Evolutionary conservation across 1,284 basidiomycete genomes (phyloP), one percentile per base, ranked within the genome.

Genomic region (Sporisorium reilianum): DNA sequence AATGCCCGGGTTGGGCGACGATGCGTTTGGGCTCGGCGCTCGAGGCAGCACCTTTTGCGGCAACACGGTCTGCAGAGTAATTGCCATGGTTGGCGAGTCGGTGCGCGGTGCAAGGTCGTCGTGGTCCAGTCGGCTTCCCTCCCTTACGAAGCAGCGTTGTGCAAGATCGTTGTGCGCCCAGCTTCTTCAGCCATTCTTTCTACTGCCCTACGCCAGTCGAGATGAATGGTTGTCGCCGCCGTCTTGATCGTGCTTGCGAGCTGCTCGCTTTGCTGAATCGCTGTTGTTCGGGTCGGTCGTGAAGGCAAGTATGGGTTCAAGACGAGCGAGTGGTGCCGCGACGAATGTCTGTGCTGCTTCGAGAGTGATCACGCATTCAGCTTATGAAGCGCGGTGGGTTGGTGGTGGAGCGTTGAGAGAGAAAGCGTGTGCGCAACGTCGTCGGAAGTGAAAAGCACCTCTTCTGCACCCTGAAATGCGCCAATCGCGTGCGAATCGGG

Each of bases 1-100:
- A 5, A 70, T 50, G 40, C 72, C 72, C 5, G 72, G 55, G 20
- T 75, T 75, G 20, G 72, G 72, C 10, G 64, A 64, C 7, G 64
- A 44, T 20, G 72, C 30, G 23, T 70, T 67, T 2, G 67, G 67
- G 40, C 60, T 67, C 5, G 72, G 72, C 28, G 67, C 57, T 36
- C 57, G 55, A 26, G 72, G 72, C 41, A 75, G 61, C 38, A 75
- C 60, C 48, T 62, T 58, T 23, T 59, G 62, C 25, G 71, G 62
- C 22, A 74, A 44, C 46, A 69, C 62, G 8, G 56, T 69, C 49
- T 74, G 65, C 22, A 74, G 34, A 18, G 71, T 62, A 57, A 64
- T 68, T 5, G 65, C 61, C 71, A 74, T 74, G 23, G 30, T 52
- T 14, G 26, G 3, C 36, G 36, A 6, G 38, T 30, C 28, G 2